Evolutionary conservation across 768 basidiomycete species (phyloP), one percentile per base, ranked within the genome.

Genomic region (Dioszegia aurantiaca): DNA sequence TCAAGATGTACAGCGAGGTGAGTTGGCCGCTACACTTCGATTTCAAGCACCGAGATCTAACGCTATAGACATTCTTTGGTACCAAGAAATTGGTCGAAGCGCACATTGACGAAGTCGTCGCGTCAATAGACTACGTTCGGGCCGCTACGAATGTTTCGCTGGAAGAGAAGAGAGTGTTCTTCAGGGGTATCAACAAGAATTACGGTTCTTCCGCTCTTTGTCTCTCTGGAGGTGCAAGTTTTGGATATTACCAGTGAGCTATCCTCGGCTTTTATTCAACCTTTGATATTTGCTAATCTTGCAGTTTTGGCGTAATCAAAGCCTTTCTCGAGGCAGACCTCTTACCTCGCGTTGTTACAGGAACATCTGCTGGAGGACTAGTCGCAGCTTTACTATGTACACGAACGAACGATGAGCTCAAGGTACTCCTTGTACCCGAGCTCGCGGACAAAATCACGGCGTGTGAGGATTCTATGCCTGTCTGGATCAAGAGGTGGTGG

Each of bases 151-250:
- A 86, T 26, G 78, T 98, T 8, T 83, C 87, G 0, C 78, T 84
- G 14, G 89, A 95, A 56, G 92, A 97, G 78, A 98, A 97, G 79
- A 84, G 84, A 64, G 83, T 86, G 10, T 97, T 99, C 74, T 98
- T 95, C 80, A 87, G 87, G 73, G 86, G 83, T 61, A 84, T 87
- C 43, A 91, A 89, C 72, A 87, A 88, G 46, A 93, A 95, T 78
- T 81, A 93, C 11, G 94, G 94, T 23, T 85, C 88, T 3, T 87
- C 89, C 39, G 94, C 95, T 0, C 79, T 99, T 4, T 98, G 94
- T 76, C 82, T 99, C 11, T 91, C 89, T n/a, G 95, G 95, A 16
- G 94, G 95, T 5, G 95, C 89, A 8, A 86, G 87, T 0, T 94
- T 97, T 72, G 92, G 91, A 9, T 95, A 94, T 73, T 97, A 90